Evolutionary conservation across 768 basidiomycete species (phyloP), one percentile per base, ranked within the genome.

Genomic region (Tricholomella constricta): DNA sequence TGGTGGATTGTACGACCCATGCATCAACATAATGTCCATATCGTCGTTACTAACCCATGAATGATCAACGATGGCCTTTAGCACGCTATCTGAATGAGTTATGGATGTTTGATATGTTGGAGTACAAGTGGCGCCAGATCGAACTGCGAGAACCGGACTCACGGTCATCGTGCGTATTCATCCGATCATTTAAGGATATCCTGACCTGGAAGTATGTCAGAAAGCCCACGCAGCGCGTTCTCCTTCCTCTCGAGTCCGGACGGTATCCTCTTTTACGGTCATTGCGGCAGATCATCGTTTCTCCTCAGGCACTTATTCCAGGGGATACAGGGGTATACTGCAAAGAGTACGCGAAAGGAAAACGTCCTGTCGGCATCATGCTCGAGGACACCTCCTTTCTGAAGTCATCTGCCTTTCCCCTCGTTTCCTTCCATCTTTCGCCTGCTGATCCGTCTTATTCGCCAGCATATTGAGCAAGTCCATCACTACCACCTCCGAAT

Each of bases 381-480:
- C 76, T 95, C 6, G 91, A 93, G 15, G 93, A 97, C 63, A 91
- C 89, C 0, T 97, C 93, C 94, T 75, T 94, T 47, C 76, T 97
- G 6, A 81, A 82, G 88, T 90, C 68, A 11, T 43, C 31, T 6
- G 19, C 32, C 17, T 42, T 51, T 12, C 25, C 42, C 31, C 34
- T 45, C n/a, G 10, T 23, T 36, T 43, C 36, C 20, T 27, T 32
- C 9, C 31, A 32, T 38, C 26, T 23, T 37, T 15, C 19, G 14
- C 20, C 20, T 26, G 14, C 20, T 23, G 20, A 6, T 20, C 22
- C 41, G 27, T 26, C n/a, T 25, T 2, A 1, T n/a, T n/a, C n/a
- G n/a, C n/a, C n/a, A n/a, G n/a, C n/a, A n/a, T n/a, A n/a, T n/a
- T n/a, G 26, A 54, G 48, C 14, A 25, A 44, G 26, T 40, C 15